Percentiles rank a stretch among this genome's conserved stretches.
Conservation (phyloP, 495 filamentous ascomycete species). For the Penicillium manginii region DNA sequence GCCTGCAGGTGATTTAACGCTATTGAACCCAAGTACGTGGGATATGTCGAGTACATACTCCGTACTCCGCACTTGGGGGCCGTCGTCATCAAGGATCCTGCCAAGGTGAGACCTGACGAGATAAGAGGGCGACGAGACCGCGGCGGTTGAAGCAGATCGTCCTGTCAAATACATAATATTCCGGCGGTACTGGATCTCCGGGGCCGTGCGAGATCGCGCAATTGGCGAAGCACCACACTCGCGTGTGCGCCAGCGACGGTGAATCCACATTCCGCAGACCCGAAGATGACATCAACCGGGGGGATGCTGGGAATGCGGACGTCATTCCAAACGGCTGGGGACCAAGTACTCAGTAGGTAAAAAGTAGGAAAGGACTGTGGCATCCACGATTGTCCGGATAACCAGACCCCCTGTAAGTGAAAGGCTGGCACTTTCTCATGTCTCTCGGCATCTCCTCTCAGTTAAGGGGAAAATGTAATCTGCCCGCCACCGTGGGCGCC, state of each 20-base stretch:
- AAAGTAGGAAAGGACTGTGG: neutral
- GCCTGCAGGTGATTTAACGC: neutral
- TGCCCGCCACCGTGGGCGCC: neutral
- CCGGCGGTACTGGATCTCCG: constrained; percentile 9
- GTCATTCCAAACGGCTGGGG: constrained; percentile 23
- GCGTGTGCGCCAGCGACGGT: constrained; percentile 13
- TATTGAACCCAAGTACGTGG: constrained; percentile 7
- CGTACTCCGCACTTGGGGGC: too few species aligned
- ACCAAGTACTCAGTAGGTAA: neutral
- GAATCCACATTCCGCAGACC: constrained; percentile 18
- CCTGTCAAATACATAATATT: constrained; percentile 3
- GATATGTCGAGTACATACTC: constrained; percentile 6
- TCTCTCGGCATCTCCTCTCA: neutral
- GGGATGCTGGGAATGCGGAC: constrained; percentile 12
- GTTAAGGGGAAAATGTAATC: neutral
- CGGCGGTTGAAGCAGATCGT: constrained; percentile 9
- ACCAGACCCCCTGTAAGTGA: too few species aligned
- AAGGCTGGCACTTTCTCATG: neutral
- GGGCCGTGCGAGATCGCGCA: constrained; percentile 23
- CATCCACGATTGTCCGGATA: too few species aligned
- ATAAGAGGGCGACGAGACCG: neutral
- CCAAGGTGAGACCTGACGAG: neutral
- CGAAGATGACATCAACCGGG: constrained; percentile 23
- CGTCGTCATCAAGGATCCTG: constrained; percentile 11
- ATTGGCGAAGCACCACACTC: constrained; percentile 2